Evolutionary conservation across 441 rosid genomes (phyloP), one percentile per base, ranked within the genome.

Genomic region (Brassica hybrid): DNA sequence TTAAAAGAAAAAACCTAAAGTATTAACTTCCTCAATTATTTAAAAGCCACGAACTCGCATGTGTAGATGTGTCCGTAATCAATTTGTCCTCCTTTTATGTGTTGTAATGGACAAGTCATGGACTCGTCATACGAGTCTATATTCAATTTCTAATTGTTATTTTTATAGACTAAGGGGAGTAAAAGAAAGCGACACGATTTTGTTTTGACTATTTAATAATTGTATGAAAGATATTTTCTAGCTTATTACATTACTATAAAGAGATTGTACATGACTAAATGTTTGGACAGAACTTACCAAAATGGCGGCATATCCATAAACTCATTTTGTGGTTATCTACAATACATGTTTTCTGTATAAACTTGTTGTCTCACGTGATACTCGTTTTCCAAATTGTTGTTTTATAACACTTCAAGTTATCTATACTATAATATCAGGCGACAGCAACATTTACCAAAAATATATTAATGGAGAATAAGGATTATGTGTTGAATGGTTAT

Each of bases 41-140:
- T 30, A 30, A 30, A 30, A 57, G 50, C 19, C 50, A 75, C 43
- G 67, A 30, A 43, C 10, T 65, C 38, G 71, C 11, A 48, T 67
- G 71, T n/a, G 41, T 67, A 8, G 12, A 68, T 25, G 43, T 68
- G 11, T 68, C 16, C 61, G 60, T 56, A 67, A 43, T 67, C 21
- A 67, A 58, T 41, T 75, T 75, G 59, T 57, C 78, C 12, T 54
- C 59, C 7, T 7, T 57, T 41, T 41, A 41, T 75, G 18, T 1
- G 67, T 12, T 74, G 21, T 50, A 23, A 23, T 27, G 6, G 41
- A 23, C 61, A 68, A 7, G 58, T 57, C 23, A 65, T 14, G 36
- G 32, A 41, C 36, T 45, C 14, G 16, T 41, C 21, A 25, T 41
- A 58, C 43, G 67, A 58, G 72, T 43, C 48, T 0, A 5, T 43